Conservation (phyloP, 1,284 basidiomycete species). For the Cryptococcus wingfieldii region DNA sequence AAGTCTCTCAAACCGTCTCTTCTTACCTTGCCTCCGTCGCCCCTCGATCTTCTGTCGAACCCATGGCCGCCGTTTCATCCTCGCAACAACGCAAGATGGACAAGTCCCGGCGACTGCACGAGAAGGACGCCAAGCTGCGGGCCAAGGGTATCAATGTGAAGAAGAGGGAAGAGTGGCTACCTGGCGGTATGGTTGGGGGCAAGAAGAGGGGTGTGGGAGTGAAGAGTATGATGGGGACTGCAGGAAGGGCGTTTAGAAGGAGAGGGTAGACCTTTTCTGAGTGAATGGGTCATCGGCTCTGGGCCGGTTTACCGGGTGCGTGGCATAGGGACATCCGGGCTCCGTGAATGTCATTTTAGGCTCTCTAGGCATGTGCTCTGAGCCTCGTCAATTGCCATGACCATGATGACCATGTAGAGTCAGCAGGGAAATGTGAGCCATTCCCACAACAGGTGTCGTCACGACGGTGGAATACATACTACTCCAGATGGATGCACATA, state of each 20-base stretch:
- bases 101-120: conserved; percentile 11
- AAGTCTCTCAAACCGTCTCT: conserved; percentile 17
- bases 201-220: not conserved
- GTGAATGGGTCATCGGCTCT: too few species aligned
- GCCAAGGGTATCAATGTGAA: conserved; percentile 14
- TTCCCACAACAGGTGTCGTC: too few species aligned
- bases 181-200: not conserved
- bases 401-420: too few species aligned
- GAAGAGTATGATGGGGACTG: not conserved
- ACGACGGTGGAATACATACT: too few species aligned
- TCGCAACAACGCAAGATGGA: conserved; percentile 18
- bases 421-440: too few species aligned
- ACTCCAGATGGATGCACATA: too few species aligned
- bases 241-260: not conserved
- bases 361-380: too few species aligned
- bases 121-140: conserved; percentile 15
- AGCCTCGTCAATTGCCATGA: too few species aligned
- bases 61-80: not conserved
- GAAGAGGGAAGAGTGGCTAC: not conserved
- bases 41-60: not conserved
- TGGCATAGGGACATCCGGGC: too few species aligned
- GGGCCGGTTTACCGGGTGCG: not conserved
- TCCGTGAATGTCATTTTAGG: too few species aligned
- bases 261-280: not conserved
- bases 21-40: conserved; percentile 7